These are phyloP conservation scores for Sporothrix euskadiensis DNA, from an alignment of 2,329 filamentous ascomycete species.

Conservation along the genomic window DNA sequence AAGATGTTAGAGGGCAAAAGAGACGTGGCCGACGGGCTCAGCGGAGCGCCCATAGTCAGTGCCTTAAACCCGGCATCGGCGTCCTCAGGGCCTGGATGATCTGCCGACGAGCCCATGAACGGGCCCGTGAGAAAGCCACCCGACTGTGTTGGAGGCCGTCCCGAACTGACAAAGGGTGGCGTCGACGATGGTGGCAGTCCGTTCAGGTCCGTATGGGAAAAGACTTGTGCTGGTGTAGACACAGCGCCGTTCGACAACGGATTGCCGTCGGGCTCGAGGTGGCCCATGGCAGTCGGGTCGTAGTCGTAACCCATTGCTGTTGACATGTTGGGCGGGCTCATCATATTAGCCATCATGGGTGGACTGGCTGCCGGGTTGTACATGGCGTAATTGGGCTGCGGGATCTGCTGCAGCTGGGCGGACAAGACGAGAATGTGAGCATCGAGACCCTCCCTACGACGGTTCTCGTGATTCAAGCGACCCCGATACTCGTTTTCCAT, in stretches of 20 bases:
- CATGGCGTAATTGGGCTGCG: conserved; percentile 39
- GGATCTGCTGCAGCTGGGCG: conserved; percentile 48
- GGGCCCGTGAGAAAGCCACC: conserved; percentile 53
- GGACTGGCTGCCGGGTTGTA: conserved; percentile 40
- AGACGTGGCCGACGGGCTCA: conserved; percentile 74
- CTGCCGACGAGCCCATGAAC: conserved; percentile 52
- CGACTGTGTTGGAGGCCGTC: conserved; percentile 41
- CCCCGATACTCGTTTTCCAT: conserved; percentile 56
- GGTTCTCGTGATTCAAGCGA: conserved; percentile 50
- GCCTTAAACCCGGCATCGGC: conserved; percentile 56
- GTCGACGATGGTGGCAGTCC: conserved; percentile 23
- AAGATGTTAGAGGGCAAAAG: conserved; percentile 67
- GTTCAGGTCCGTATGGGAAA: conserved; percentile 45
- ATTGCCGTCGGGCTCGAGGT: conserved; percentile 51
- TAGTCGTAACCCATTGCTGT: conserved; percentile 49
- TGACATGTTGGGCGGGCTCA: background rate
- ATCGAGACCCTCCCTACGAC: conserved; percentile 50
- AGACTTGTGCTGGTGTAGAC: conserved; percentile 43
- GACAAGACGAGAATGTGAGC: conserved; percentile 50
- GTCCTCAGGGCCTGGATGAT: conserved; percentile 55
- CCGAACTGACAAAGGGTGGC: conserved; percentile 41
- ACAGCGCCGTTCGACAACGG: conserved; percentile 47
- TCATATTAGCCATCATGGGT: background rate
- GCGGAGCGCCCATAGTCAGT: conserved; percentile 64
- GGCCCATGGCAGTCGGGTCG: conserved; percentile 43